A percentile compares a stretch with the other conserved stretches of the same genome.
Conservation (phyloP, 2,329 filamentous ascomycete species). For the Sclerotinia borealis region DNA sequence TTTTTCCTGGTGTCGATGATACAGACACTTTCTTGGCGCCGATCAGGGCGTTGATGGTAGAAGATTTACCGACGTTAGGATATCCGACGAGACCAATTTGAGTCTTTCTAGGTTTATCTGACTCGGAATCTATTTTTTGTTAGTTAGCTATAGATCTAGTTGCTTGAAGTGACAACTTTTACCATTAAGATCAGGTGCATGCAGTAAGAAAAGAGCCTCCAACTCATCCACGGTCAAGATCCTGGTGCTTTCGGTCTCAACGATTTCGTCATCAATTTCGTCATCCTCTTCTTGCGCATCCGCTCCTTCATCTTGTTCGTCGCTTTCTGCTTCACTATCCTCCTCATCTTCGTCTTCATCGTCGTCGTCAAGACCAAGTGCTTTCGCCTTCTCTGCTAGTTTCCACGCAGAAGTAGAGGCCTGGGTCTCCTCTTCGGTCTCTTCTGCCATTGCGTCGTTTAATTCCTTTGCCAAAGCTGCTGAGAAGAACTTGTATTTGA, state of each 20-base stretch:
- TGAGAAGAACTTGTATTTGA: slow-evolving; percentile 95
- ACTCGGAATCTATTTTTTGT: slow-evolving; percentile 37
- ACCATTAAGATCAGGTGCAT: slow-evolving; percentile 58
- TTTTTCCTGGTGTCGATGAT: slow-evolving; percentile 94
- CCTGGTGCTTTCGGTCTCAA: slow-evolving; percentile 48
- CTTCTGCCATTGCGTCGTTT: slow-evolving; percentile 61
- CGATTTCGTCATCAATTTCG: slow-evolving; percentile 29
- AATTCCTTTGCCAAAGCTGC: slow-evolving; percentile 84
- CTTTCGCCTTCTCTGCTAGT: slow-evolving; percentile 34
- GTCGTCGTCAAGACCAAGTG: slow-evolving; percentile 35
- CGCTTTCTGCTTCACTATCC: slow-evolving; percentile 22
- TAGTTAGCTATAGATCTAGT: slow-evolving; percentile 21
- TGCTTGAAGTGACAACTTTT: slow-evolving; percentile 23
- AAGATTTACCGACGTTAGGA: slow-evolving; percentile 98
- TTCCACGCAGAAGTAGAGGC: slow-evolving; percentile 17
- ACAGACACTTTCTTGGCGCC: slow-evolving; percentile 98
- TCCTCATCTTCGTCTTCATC: slow-evolving; percentile 33
- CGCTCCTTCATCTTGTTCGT: slow-evolving; percentile 28
- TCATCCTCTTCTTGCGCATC: slow-evolving; percentile 30
- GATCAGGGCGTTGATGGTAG: slow-evolving; percentile 97
- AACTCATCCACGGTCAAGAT: slow-evolving; percentile 92
- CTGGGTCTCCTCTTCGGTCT: slow-evolving; percentile 19
- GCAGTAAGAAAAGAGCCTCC: slow-evolving; percentile 77
- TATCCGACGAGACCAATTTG: slow-evolving; percentile 94
- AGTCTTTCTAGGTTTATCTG: slow-evolving; percentile 56